Percentiles rank a stretch among this genome's conserved stretches.
These are phyloP conservation scores for Alisma plantagoaquatica DNA, from an alignment of 106 monocot species.

Conservation along the genomic window DNA sequence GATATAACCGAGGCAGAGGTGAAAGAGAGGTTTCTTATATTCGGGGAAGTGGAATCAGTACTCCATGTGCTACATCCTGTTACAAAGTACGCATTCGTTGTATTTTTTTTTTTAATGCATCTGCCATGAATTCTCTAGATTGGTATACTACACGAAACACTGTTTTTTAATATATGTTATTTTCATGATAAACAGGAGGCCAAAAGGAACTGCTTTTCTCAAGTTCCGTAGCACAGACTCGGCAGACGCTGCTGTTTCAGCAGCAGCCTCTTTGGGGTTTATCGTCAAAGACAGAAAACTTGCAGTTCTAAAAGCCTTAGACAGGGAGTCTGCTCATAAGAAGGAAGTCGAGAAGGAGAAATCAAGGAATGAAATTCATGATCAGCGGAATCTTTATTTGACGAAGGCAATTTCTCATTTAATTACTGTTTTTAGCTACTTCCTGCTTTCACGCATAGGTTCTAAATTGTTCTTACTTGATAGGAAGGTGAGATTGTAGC, in stretches of 20 bases:
- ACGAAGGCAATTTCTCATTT: constrained; percentile 38
- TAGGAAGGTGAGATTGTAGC: constrained; percentile 92
- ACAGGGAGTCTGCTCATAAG: constrained; percentile 74
- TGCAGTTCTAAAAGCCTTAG: constrained; percentile 62
- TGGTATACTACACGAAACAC: too few relatives aligned
- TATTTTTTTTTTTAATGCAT: not conserved
- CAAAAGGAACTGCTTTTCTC: constrained; percentile 83
- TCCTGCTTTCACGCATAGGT: not conserved
- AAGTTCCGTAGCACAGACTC: constrained; percentile 66
- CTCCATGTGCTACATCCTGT: constrained; percentile 68
- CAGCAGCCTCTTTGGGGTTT: constrained; percentile 69
- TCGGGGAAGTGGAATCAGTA: constrained; percentile 74
- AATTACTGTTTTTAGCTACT: not conserved
- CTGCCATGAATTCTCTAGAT: not conserved
- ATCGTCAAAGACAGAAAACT: constrained; percentile 64
- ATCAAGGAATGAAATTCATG: constrained; percentile 55
- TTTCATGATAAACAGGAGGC: constrained; percentile 32
- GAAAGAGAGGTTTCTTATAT: constrained; percentile 68
- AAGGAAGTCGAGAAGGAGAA: constrained; percentile 57
- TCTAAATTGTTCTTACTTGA: not conserved
- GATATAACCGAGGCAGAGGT: constrained; percentile 74
- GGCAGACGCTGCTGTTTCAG: constrained; percentile 70
- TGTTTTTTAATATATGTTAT: not conserved
- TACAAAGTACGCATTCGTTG: constrained; percentile 83
- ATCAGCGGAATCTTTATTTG: constrained; percentile 81